Conservation (phyloP, 2,329 filamentous ascomycete species). For the Waltergamsia citrina region DNA sequence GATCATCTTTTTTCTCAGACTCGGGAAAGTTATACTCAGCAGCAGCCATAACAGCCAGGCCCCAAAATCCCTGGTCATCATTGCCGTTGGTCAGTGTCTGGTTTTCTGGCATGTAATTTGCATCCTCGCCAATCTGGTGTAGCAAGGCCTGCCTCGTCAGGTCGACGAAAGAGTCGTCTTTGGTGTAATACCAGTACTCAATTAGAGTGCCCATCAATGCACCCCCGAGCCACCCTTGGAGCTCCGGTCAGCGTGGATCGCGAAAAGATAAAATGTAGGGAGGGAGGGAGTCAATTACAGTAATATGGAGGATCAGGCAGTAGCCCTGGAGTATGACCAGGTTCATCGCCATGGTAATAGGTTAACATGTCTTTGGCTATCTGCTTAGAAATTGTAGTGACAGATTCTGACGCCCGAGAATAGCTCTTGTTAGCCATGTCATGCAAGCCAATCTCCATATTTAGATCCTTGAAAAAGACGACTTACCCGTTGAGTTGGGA, state of each 20-base stretch:
- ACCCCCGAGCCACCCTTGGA: conserved; percentile 62
- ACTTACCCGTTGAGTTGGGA: background rate
- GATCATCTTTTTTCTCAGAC: conserved; percentile 39
- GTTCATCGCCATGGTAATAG: conserved; percentile 35
- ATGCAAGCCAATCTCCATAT: too few species aligned
- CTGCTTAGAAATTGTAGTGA: conserved; percentile 36
- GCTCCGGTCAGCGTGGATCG: background rate
- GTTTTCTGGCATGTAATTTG: conserved; percentile 71
- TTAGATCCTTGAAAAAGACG: too few species aligned
- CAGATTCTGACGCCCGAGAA: conserved; percentile 32
- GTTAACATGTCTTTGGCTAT: conserved; percentile 40
- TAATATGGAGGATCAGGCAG: conserved; percentile 45
- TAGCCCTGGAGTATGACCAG: conserved; percentile 39
- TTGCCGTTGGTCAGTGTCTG: conserved; percentile 62
- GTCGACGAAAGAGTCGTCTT: conserved; percentile 62
- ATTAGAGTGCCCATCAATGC: conserved; percentile 63
- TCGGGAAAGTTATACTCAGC: conserved; percentile 60
- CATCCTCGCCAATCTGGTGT: conserved; percentile 61
- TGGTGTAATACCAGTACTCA: conserved; percentile 80
- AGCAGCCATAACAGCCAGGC: conserved; percentile 58
- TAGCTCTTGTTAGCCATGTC: too few species aligned
- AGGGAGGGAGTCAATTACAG: conserved; percentile 28
- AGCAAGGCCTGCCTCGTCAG: conserved; percentile 59
- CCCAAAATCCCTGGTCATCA: conserved; percentile 72
- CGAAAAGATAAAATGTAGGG: background rate